Conservation (phyloP, 2,329 filamentous ascomycete genomes). For the Fusarium paranaense region DNA sequence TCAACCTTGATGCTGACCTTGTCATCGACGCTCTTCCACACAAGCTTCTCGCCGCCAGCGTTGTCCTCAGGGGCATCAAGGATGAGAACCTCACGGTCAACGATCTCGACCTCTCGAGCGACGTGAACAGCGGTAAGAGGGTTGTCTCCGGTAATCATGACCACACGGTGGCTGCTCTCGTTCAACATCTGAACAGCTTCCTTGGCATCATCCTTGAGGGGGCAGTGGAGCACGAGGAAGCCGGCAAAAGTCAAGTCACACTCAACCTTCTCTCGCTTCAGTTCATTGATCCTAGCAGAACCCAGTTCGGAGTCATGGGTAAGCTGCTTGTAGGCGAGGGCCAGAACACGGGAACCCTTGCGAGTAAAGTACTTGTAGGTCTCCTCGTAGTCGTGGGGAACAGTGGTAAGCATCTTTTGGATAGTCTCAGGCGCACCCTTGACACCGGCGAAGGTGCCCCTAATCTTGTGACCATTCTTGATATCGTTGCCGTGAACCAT, state of each 20-base stretch:
- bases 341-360: constrained; percentile 93
- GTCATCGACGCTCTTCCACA: constrained; percentile 97
- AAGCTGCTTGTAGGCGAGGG: constrained; percentile 93
- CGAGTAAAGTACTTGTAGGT: constrained; percentile 98
- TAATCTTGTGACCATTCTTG: constrained; percentile 79
- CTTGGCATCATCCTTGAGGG: constrained; percentile 95
- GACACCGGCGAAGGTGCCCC: constrained; percentile 91
- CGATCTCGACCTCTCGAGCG: constrained; percentile 94
- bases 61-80: constrained; percentile 95
- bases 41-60: constrained; percentile 79
- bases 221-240: constrained; percentile 94
- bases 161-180: constrained; percentile 96
- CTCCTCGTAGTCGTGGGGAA: constrained; percentile 92
- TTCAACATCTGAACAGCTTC: constrained; percentile 96
- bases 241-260: constrained; percentile 88
- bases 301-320: constrained; percentile 84
- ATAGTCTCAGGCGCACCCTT: constrained; percentile 99
- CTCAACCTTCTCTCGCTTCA: constrained; percentile 94
- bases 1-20: constrained; percentile 88
- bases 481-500: constrained; percentile 80
- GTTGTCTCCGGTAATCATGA: constrained; percentile 99
- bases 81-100: constrained; percentile 94
- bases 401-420: constrained; percentile 86
- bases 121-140: constrained; percentile 96
- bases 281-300: constrained; percentile 87